Evolutionary conservation across 371 early-diverging fungal genomes (phyloP).

Genomic region (Mortierella polycephala): DNA sequence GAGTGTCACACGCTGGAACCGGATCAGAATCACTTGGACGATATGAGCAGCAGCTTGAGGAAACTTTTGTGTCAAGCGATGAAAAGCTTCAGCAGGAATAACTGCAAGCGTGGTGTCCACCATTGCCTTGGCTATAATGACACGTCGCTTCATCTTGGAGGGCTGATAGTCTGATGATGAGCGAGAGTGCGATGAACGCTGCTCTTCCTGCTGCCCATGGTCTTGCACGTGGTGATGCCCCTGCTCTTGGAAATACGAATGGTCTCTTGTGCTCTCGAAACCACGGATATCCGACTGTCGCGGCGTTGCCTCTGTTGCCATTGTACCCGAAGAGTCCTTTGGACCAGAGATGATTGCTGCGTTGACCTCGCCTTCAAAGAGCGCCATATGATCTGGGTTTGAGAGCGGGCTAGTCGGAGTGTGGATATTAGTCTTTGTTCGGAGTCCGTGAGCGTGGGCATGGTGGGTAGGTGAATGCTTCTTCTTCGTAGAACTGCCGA

Average conservation of each 20-base stretch:
- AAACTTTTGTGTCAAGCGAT: constrained; percentile 86
- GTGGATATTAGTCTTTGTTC: constrained; percentile 38
- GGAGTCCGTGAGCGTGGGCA: constrained; percentile 37
- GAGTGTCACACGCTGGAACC: constrained; percentile 96
- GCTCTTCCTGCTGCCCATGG: background rate
- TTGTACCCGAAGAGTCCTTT: background rate
- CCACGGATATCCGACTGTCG: constrained; percentile 20
- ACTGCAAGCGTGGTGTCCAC: constrained; percentile 93
- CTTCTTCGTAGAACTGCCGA: constrained; percentile 20
- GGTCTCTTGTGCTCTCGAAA: constrained; percentile 10
- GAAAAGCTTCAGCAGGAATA: constrained; percentile 95
- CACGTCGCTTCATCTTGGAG: constrained; percentile 64
- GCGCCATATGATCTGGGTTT: constrained; percentile 54
- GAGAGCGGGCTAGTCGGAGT: constrained; percentile 54
- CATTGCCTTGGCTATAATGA: constrained; percentile 87
- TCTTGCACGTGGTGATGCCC: constrained; percentile 4
- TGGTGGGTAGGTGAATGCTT: constrained; percentile 30
- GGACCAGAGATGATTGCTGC: background rate
- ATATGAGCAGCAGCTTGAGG: constrained; percentile 96
- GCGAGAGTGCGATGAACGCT: background rate
- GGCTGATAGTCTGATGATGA: constrained; percentile 40
- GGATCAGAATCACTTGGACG: constrained; percentile 93
- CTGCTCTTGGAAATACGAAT: background rate
- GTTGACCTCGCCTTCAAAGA: constrained; percentile 32
- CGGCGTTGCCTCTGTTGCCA: constrained; percentile 22